These are phyloP conservation scores for Larix kaempferi DNA, from an alignment of 75 land plant species.

Conservation along the genomic window DNA sequence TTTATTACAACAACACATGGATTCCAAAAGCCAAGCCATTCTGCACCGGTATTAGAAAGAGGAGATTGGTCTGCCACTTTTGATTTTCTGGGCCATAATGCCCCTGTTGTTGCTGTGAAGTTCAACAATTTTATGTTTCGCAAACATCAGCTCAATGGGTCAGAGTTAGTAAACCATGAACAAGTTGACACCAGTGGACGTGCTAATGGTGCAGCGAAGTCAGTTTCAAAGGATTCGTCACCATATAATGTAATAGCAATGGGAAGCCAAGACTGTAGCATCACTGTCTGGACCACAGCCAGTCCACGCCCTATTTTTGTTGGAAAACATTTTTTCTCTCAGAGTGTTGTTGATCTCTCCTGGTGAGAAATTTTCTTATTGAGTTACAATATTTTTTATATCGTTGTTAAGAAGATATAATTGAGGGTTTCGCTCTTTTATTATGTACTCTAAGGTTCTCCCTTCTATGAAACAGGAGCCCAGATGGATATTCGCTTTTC, in stretches of 20 bases:
- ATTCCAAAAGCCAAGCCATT: constrained; percentile 92
- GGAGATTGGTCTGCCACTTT: constrained; percentile 96
- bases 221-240: constrained; percentile 20
- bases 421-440: background rate
- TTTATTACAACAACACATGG: constrained; percentile 97
- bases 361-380: constrained; percentile 48
- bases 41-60: constrained; percentile 96
- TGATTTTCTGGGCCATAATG: constrained; percentile 97
- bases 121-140: constrained; percentile 96
- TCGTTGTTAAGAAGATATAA: background rate
- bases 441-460: background rate
- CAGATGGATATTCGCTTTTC: constrained; percentile 96
- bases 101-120: constrained; percentile 93
- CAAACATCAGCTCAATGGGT: constrained; percentile 35
- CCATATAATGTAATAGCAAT: constrained; percentile 98
- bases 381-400: background rate
- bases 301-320: constrained; percentile 96
- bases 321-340: constrained; percentile 92
- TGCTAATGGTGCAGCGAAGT: constrained; percentile 54
- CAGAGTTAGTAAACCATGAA: constrained; percentile 16
- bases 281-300: constrained; percentile 97
- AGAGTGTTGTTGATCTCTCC: constrained; percentile 96
- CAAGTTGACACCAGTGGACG: constrained; percentile 28
- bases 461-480: constrained; percentile 69
- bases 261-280: constrained; percentile 96